Base-by-base conservation (phyloP, 2,329 filamentous ascomycete genomes). In the Xylariaceae sp. region DNA sequence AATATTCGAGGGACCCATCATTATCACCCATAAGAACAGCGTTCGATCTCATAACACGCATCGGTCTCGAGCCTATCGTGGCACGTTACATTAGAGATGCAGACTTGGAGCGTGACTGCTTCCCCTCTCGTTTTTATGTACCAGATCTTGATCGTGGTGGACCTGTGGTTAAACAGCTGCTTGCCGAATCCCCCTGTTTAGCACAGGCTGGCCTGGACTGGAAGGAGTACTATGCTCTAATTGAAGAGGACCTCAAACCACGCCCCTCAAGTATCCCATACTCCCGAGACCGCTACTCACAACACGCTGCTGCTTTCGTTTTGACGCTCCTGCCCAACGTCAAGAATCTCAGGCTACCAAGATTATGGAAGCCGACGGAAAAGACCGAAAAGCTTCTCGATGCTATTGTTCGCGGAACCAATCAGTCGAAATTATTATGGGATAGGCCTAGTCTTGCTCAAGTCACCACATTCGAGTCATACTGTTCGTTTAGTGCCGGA, bases 311-410 rank as follows among this genome's bases (percentile, higher is more conserved):
- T 17, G n/a, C 14, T 12, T 46, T 46, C 26, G 3, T 46, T 31
- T 31, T 46, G n/a, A 46, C 43, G 26, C 43, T 46, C 24, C 26
- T 46, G 43, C 43, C 43, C 4, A 46, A 46, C 16, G 43, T 29
- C 23, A 8, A 29, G 23, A 16, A 6, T 6, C 21, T 46, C 43
- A 6, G 11, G 43, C 43, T 46, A 16, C 43, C 43, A 14, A 14
- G 26, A 4, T 8, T 29, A 12, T 46, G 43, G 43, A 17, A 31
- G 26, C 43, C 43, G 8, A 14, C 14, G 7, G 43, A 46, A 16
- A 19, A 31, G 16, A 29, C 19, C 11, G 43, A 46, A 7, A 31
- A 31, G 21, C 19, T 46, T 31, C 43, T 46, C 23, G 43, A 26
- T 3, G 43, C 23, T 17, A 46, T 46, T 6, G 43, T 46, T 31